Conservation (phyloP, 805 yeast species). For the Metschnikowia matae region DNA sequence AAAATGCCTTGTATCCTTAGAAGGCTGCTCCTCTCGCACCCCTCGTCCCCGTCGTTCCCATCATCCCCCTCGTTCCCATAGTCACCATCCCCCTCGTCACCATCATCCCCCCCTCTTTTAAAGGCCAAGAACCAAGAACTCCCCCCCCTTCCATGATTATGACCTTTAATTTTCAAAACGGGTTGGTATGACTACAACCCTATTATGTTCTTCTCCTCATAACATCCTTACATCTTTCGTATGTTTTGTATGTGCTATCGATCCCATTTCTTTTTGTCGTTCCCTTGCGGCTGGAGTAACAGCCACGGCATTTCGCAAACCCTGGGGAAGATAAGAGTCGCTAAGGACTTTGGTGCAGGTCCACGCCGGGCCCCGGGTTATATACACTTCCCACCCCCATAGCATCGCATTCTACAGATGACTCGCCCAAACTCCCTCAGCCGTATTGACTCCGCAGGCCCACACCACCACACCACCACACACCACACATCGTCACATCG, state of each 20-base stretch:
- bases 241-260: too few relatives aligned
- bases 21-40: too few relatives aligned
- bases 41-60: too few relatives aligned
- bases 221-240: too few relatives aligned
- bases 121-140: background rate
- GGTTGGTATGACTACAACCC: background rate
- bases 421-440: background rate
- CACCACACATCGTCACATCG: too few relatives aligned
- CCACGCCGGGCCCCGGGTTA: background rate
- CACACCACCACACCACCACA: too few relatives aligned
- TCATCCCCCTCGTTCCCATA: too few relatives aligned
- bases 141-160: background rate
- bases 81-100: too few relatives aligned
- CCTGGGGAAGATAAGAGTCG: constrained; percentile 3
- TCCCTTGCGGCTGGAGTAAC: background rate
- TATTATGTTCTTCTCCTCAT: background rate
- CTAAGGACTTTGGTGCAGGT: background rate
- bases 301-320: constrained; percentile 2
- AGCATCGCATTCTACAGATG: background rate
- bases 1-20: background rate
- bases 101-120: too few relatives aligned
- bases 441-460: too few relatives aligned
- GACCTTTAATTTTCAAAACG: too few relatives aligned
- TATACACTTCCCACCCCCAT: background rate
- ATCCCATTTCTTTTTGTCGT: background rate